Evolutionary conservation across 495 filamentous ascomycete genomes (phyloP), one percentile per base, ranked within the genome.

Genomic region (Oleoguttula mirabilis): DNA sequence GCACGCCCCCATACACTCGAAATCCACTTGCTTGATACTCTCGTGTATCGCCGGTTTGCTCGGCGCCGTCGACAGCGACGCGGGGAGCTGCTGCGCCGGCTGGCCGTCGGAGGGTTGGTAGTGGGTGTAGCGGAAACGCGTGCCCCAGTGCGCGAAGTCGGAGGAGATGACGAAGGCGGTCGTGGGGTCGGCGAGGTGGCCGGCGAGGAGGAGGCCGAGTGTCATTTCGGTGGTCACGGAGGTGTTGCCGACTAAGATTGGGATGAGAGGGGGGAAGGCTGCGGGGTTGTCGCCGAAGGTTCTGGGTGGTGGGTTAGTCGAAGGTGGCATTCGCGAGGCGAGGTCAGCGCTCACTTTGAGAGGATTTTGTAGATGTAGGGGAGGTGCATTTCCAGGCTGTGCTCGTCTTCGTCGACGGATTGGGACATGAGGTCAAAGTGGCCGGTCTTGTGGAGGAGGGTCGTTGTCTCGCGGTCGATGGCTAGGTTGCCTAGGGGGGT

Each of bases 91-190:
- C 10, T 47, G 21, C 43, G 41, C 7, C 38, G 41, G 32, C 50
- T 36, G 16, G 24, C 27, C 48, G n/a, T n/a, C n/a, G 38, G 41
- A 51, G 10, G 75, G 77, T 21, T 76, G 66, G 56, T 93, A 93
- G 56, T 79, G 80, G 28, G 82, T 88, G 60, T 96, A 98, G 27
- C 69, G 68, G 61, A 95, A 98, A 14, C 86, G 75, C 14, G 70
- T 55, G 15, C 90, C 90, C 90, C 90, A 98, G 62, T 98, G 90
- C 47, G 88, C 94, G 60, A 98, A 98, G 58, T 98, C 90, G 3
- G 86, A 93, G 57, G 77, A 84, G 40, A 96, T 72, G 49, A 96
- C 73, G 59, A 94, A 96, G 8, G 80, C 73, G 47, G 80, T 90
- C 15, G 68, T 68, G 3, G 77, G 75, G 56, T 94, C 82, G 28